Evolutionary conservation across 176 grass and related monocot species (phyloP).

Genomic region (Musa troglodytarum): DNA sequence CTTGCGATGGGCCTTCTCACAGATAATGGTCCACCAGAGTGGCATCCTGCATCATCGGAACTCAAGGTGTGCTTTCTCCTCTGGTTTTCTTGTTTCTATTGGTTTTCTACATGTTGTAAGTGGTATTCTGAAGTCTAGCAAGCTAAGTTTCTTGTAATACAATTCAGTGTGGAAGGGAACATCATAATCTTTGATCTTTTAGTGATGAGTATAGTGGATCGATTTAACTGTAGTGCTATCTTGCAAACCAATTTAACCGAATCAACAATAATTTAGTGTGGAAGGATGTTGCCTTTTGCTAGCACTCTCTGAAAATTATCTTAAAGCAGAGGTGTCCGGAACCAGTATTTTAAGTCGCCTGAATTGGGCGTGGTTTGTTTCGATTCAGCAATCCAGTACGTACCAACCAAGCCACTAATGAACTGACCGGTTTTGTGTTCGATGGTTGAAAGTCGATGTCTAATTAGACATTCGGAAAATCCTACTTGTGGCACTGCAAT

Average conservation of each 20-base stretch:
- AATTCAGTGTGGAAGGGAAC: not conserved
- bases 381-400: too few species aligned
- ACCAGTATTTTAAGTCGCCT: too few species aligned
- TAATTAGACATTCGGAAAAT: too few species aligned
- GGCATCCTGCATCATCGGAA: slow-evolving; percentile 68
- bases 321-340: too few species aligned
- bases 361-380: too few species aligned
- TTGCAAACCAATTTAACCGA: too few species aligned
- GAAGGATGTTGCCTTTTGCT: not conserved
- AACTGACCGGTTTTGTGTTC: too few species aligned
- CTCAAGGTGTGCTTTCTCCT: slow-evolving; percentile 48
- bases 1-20: slow-evolving; percentile 88
- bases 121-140: not conserved
- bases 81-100: not conserved
- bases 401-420: too few species aligned
- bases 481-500: too few species aligned
- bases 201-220: not conserved
- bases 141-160: not conserved
- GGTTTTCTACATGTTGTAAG: not conserved
- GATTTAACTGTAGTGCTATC: not conserved
- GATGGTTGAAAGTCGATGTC: too few species aligned
- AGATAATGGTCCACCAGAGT: slow-evolving; percentile 65
- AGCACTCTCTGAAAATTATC: not conserved
- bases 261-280: not conserved
- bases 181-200: not conserved